Evolutionary conservation across 768 basidiomycete species (phyloP), one percentile per base, ranked within the genome.

Genomic region (Lentinus brumalis): DNA sequence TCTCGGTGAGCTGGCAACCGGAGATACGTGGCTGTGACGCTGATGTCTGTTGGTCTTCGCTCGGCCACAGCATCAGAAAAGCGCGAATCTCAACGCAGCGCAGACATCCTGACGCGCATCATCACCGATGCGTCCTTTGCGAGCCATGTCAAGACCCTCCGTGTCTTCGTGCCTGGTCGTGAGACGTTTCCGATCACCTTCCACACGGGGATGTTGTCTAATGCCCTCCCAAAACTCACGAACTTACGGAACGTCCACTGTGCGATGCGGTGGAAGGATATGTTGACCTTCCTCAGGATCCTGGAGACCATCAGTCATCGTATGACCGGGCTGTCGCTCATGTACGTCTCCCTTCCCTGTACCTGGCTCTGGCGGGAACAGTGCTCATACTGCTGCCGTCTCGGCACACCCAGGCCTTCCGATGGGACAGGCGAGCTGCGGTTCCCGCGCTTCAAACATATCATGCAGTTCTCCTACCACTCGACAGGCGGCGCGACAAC

Each of bases 161-260:
- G 82, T 29, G 81, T 91, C 38, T 87, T 83, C 67, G 85, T 86
- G 4, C 77, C 81, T 31, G 73, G 78, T 32, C 79, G 83, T 38
- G 76, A 75, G 55, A 78, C 78, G 52, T 82, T 80, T 15, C 74
- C 82, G 1, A 78, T 85, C 66, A 80, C 84, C 1, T 90, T 89
- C 70, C 86, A 88, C 72, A 84, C 83, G 26, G 85, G 86, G 30
- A 89, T 90, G 83, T 74, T 90, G 55, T 80, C 83, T 18, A 90
- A 89, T 47, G 85, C 86, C 3, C 75, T 91, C 10, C 86, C 87
- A 9, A 86, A 85, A 66, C 69, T 90, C 31, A 71, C 73, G 52
- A 87, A 84, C 64, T 75, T 90, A 39, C 77, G 81, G 32, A 85
- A 84, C 57, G 80, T 87, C 2, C 83, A 86, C 68, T 83, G 87